Base-by-base conservation (phyloP, 768 basidiomycete species). In the Tulasnella sp. region DNA sequence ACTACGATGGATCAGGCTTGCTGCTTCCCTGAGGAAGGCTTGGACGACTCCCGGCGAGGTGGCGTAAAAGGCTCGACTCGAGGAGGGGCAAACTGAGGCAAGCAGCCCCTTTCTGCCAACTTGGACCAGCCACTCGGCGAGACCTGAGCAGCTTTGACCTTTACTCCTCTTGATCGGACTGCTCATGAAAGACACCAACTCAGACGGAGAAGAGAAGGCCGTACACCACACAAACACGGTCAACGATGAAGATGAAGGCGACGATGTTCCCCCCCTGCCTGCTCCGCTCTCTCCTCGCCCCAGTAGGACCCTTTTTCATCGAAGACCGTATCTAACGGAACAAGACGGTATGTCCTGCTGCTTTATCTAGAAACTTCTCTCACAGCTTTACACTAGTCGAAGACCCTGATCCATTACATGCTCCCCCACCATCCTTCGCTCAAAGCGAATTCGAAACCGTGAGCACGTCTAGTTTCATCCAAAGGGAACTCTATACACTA, bases 371-470 rank as follows among this genome's bases (percentile, higher is more conserved):
- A 47, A 9, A n/a, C n/a, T n/a, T n/a, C 44, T 47, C 44, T 1
- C n/a, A n/a, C n/a, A 26, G n/a, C n/a, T 29, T 12, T 59, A 12
- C 40, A 40, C 29, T 16, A 44, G 68, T 42, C 17, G 42, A 29
- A 4, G 69, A 70, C 47, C 41, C 44, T 26, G 69, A 70, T 12
- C 44, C 47, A 4, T 17, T 52, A 12, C 11, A 6, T 17, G 59
- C 35, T 22, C 71, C 41, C 29, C 84, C 83, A 0, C 84, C 84
- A 1, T 81, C 85, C 0, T 86, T 87, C 71, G 76, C 74, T 14
- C 81, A 85, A 63, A 81, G 82, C 0, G 86, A 84, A 72, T 87
- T 83, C 76, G 86, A 84, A 69, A 83, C 86, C 37, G 71, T 72
- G 41, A 16, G 71, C 14, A 64, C 62, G 17, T 62, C 29, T 65